Conservation (phyloP, 1,284 basidiomycete genomes). For the Gomphus bonarii region DNA sequence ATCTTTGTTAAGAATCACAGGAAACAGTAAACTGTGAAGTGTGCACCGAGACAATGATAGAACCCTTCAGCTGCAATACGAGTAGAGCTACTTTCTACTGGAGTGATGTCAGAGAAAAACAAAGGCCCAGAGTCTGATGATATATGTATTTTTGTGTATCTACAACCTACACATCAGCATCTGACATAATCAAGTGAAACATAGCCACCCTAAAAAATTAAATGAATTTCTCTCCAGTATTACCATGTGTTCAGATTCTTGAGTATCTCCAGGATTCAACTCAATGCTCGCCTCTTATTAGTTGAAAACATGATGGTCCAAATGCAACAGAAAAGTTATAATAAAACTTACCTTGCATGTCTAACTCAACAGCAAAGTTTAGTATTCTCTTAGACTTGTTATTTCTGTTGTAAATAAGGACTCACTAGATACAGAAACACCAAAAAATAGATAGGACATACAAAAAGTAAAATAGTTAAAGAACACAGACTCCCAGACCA, state of each 20-base stretch:
- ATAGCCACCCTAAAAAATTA: slow-evolving; percentile 64
- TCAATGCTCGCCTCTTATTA: background rate
- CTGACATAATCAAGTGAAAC: background rate
- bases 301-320: background rate
- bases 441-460: no score
- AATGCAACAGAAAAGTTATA: no score
- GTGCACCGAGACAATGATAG: slow-evolving; percentile 69
- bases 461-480: no score
- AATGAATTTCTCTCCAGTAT: slow-evolving; percentile 63
- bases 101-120: slow-evolving; percentile 55
- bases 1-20: background rate
- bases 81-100: slow-evolving; percentile 50
- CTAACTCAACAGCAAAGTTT: background rate
- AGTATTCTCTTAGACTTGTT: no score
- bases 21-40: slow-evolving; percentile 12
- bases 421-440: no score
- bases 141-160: slow-evolving; percentile 66
- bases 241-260: slow-evolving; percentile 41
- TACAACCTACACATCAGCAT: slow-evolving; percentile 20
- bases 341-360: background rate
- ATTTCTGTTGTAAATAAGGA: no score
- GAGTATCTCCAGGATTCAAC: slow-evolving; percentile 27
- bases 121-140: slow-evolving; percentile 45
- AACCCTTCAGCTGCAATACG: slow-evolving; percentile 71
- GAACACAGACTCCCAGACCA: no score